Conservation (phyloP, 768 basidiomycete species). For the Boletus eberwhitei region DNA sequence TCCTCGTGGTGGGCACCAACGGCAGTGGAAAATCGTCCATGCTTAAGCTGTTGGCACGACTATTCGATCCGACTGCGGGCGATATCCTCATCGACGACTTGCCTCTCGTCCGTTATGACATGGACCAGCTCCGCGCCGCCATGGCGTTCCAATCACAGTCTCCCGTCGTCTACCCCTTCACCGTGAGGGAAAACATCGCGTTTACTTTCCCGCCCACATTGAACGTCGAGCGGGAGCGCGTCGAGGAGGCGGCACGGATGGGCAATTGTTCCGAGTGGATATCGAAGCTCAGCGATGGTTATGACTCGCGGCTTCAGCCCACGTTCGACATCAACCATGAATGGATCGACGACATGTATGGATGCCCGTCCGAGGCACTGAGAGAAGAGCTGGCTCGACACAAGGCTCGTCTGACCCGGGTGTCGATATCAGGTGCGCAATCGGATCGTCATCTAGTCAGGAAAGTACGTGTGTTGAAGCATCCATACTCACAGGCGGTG, state of each 20-base stretch:
- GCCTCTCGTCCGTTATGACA: constrained; percentile 36
- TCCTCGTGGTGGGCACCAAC: constrained; percentile 32
- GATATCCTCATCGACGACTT: constrained; percentile 43
- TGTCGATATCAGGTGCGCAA: constrained; percentile 23
- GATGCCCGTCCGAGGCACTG: constrained; percentile 19
- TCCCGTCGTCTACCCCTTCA: constrained; percentile 46
- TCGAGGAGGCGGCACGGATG: constrained; percentile 33
- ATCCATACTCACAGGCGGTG: constrained; percentile 33
- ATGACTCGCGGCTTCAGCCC: constrained; percentile 31
- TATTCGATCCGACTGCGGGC: constrained; percentile 47
- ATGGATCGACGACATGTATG: constrained; percentile 22
- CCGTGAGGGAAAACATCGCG: constrained; percentile 42
- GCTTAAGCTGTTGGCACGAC: constrained; percentile 46
- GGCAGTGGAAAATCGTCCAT: constrained; percentile 33
- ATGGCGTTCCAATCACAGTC: constrained; percentile 51
- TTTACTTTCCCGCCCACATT: constrained; percentile 24
- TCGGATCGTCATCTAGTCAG: background rate
- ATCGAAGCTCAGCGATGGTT: constrained; percentile 30
- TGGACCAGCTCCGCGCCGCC: constrained; percentile 40
- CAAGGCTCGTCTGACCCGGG: constrained; percentile 19
- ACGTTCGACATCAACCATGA: constrained; percentile 16
- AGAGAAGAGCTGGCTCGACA: constrained; percentile 19
- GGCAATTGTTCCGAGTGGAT: constrained; percentile 34
- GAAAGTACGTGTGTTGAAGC: constrained; percentile 2
- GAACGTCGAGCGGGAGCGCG: constrained; percentile 8